A percentile compares a stretch with the other conserved stretches of the same genome.
Conservation (phyloP, 1,139 yeast genomes). For the Saccharomyces hybrid region DNA sequence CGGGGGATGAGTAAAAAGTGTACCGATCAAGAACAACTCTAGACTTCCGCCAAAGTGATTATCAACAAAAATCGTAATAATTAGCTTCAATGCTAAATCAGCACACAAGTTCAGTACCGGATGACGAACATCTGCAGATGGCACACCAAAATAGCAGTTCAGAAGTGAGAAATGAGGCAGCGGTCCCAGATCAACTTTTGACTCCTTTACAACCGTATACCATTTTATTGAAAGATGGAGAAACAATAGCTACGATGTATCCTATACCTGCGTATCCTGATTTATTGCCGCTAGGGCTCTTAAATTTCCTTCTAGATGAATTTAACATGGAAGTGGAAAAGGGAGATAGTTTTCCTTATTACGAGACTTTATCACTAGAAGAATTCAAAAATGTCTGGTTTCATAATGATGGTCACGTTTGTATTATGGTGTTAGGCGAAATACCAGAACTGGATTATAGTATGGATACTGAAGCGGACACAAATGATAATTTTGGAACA, state of each 20-base stretch:
- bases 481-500: constrained; percentile 15
- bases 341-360: constrained; percentile 82
- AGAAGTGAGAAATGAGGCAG: constrained; percentile 10
- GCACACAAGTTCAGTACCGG: not conserved
- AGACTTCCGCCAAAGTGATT: not conserved
- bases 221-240: constrained; percentile 75
- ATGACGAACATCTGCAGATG: not conserved
- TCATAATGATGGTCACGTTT: constrained; percentile 59
- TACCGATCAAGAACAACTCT: not conserved
- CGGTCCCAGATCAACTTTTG: not conserved
- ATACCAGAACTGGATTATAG: constrained; percentile 47
- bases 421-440: constrained; percentile 79
- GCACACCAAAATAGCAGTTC: constrained; percentile 1
- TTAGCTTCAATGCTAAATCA: not conserved
- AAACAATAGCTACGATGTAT: constrained; percentile 85
- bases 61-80: not conserved
- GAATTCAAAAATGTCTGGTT: constrained; percentile 83
- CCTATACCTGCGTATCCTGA: constrained; percentile 59
- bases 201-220: constrained; percentile 38
- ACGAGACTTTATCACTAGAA: constrained; percentile 64
- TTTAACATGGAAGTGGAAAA: constrained; percentile 86
- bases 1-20: not conserved
- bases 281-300: constrained; percentile 62
- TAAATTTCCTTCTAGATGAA: constrained; percentile 81
- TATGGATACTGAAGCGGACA: constrained; percentile 10